phyloP scores from a whole-genome alignment of 352 stramenopile genomes.

The Phytophthora chlamydospora region DNA sequence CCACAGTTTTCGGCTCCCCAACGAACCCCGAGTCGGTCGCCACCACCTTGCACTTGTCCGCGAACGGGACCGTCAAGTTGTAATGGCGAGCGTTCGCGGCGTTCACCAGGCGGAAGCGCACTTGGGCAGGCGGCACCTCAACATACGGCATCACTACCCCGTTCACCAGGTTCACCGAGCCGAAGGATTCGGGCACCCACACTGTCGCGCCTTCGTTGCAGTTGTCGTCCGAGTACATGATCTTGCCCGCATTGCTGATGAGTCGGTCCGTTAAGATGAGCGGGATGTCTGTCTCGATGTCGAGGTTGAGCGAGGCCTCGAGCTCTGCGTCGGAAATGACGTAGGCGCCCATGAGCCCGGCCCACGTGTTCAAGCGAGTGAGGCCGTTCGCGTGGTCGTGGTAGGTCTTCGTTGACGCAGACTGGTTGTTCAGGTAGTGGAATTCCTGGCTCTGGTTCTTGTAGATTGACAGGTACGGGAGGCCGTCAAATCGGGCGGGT shows the following conservation, averaged over 20 bases:
- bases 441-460: too few relatives aligned
- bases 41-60: slow-evolving; percentile 64
- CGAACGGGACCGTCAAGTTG: slow-evolving; percentile 76
- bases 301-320: background rate
- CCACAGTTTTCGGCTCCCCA: slow-evolving; percentile 20
- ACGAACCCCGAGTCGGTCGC: slow-evolving; percentile 73
- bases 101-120: slow-evolving; percentile 72
- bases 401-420: too few relatives aligned
- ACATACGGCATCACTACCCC: slow-evolving; percentile 64
- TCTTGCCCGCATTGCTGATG: too few relatives aligned
- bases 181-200: slow-evolving; percentile 55
- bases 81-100: slow-evolving; percentile 76
- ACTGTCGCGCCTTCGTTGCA: slow-evolving; percentile 30
- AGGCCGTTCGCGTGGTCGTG: too few relatives aligned
- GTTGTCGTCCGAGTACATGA: slow-evolving; percentile 46
- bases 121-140: slow-evolving; percentile 63
- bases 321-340: too few relatives aligned
- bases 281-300: too few relatives aligned
- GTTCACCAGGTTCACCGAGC: slow-evolving; percentile 50
- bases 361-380: too few relatives aligned
- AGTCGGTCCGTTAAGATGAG: too few relatives aligned
- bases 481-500: too few relatives aligned
- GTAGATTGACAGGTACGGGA: too few relatives aligned
- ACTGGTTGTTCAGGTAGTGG: too few relatives aligned
- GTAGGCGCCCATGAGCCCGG: too few relatives aligned